phyloP scores from a whole-genome alignment of 2,329 filamentous ascomycete genomes.

The Epichloe hybrida region DNA sequence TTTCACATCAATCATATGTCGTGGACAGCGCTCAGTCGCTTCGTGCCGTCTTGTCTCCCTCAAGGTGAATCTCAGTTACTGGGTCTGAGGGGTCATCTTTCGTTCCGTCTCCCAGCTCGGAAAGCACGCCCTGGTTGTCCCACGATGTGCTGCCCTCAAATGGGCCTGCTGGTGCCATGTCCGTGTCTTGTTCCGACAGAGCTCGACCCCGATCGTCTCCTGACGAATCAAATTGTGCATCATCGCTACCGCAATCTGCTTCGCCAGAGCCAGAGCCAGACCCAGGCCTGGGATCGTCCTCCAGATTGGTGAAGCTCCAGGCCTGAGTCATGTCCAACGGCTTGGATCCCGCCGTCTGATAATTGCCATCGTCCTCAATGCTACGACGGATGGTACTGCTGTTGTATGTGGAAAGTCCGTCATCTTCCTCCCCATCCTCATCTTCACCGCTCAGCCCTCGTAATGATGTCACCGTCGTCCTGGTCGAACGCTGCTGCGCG shows the following conservation, averaged over 20 bases:
- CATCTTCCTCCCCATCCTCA: slow-evolving; percentile 15
- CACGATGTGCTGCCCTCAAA: slow-evolving; percentile 13
- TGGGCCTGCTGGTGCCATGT: slow-evolving; percentile 14
- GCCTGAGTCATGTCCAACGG: slow-evolving; percentile 21
- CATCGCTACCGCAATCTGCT: slow-evolving; percentile 29
- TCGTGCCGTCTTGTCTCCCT: slow-evolving; percentile 21
- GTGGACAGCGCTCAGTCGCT: slow-evolving; percentile 9
- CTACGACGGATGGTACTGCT: slow-evolving; percentile 23
- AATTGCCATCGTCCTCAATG: slow-evolving; percentile 31
- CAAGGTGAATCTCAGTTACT: slow-evolving; percentile 36
- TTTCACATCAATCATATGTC: not conserved
- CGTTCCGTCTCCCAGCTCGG: slow-evolving; percentile 23
- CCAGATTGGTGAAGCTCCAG: slow-evolving; percentile 34
- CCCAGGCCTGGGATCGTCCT: slow-evolving; percentile 14
- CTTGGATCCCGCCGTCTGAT: slow-evolving; percentile 14
- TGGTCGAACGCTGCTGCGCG: slow-evolving; percentile 32
- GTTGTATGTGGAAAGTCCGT: slow-evolving; percentile 21
- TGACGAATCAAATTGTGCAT: slow-evolving; percentile 28
- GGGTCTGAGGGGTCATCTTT: slow-evolving; percentile 28
- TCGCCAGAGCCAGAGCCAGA: slow-evolving; percentile 15
- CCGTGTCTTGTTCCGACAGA: slow-evolving; percentile 16
- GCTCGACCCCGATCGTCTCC: slow-evolving; percentile 19
- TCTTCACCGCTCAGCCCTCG: slow-evolving; percentile 16
- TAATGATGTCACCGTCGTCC: slow-evolving; percentile 18
- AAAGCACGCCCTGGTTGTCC: slow-evolving; percentile 24